Conservation (phyloP, 2,329 filamentous ascomycete species). For the Malbranchea cinnamomea region DNA sequence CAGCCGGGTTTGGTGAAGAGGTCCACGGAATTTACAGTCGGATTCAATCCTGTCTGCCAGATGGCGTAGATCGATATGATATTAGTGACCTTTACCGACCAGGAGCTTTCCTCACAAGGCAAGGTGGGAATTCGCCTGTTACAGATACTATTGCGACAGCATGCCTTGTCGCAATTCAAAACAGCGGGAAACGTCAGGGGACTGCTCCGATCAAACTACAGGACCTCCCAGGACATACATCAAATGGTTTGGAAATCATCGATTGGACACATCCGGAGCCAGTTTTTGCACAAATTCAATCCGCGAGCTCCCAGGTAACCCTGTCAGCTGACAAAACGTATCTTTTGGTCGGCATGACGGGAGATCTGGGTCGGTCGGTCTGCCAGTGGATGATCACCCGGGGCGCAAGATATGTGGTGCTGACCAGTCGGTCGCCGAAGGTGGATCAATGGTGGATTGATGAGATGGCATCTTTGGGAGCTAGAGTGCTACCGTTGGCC, state of each 20-base stretch:
- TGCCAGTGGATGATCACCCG: slow-evolving; percentile 17
- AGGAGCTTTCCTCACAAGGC: neutral
- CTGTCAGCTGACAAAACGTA: slow-evolving; percentile 16
- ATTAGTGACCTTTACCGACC: neutral
- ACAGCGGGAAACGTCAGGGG: neutral
- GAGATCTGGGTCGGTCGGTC: slow-evolving; percentile 18
- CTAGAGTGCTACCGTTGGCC: slow-evolving; percentile 1
- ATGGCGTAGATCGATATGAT: neutral
- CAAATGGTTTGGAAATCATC: neutral
- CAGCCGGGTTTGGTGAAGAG: neutral
- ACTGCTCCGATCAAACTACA: neutral
- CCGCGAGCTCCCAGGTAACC: neutral
- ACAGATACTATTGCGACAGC: neutral
- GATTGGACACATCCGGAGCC: neutral
- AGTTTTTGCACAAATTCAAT: slow-evolving; percentile 1
- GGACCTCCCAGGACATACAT: neutral
- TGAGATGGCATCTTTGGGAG: slow-evolving; percentile 1
- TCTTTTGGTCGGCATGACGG: slow-evolving; percentile 17
- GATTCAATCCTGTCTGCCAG: neutral
- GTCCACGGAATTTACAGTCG: neutral
- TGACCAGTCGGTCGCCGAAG: slow-evolving; percentile 19
- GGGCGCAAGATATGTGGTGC: slow-evolving; percentile 16
- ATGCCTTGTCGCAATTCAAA: neutral
- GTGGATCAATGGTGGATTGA: slow-evolving; percentile 12
- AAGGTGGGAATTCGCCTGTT: neutral